phyloP scores from a whole-genome alignment of 2,329 filamentous ascomycete genomes.

The Neocatenulostroma microsporum region DNA sequence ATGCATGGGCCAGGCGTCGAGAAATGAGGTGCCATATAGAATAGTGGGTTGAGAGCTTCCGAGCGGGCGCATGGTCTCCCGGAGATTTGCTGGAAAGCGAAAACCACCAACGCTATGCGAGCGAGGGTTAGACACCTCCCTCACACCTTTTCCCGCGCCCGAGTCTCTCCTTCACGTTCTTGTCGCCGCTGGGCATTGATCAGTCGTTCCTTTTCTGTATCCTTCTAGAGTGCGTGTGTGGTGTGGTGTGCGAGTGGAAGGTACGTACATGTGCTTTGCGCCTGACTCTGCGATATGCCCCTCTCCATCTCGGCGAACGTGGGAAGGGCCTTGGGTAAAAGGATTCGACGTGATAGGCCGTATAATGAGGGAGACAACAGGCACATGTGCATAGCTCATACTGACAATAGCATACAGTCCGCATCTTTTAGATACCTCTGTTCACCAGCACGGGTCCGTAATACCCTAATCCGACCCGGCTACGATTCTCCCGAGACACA shows the following conservation, averaged over 20 bases:
- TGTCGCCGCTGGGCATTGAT: neutral
- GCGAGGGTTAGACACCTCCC: neutral
- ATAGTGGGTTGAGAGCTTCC: no score
- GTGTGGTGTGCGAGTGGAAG: conserved; percentile 6
- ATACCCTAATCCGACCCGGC: conserved; percentile 17
- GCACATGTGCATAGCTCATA: neutral
- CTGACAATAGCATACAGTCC: conserved; percentile 2
- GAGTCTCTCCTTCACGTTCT: conserved; percentile 10
- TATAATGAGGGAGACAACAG: neutral
- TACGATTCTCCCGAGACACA: conserved; percentile 1
- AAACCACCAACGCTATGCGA: neutral
- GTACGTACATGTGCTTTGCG: no score
- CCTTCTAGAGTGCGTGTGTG: neutral
- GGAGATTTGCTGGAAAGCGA: neutral
- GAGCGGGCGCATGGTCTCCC: no score
- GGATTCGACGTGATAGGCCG: neutral
- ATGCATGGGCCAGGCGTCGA: no score
- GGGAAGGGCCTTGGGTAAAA: neutral
- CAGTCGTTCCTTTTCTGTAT: conserved; percentile 8
- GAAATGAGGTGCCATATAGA: no score
- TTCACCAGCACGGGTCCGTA: conserved; percentile 13
- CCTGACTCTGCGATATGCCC: no score
- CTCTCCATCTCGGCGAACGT: neutral
- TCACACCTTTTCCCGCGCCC: neutral
- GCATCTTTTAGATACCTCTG: conserved; percentile 8